Base-by-base conservation (phyloP, 768 basidiomycete species). In the Lactifluus volemus region DNA sequence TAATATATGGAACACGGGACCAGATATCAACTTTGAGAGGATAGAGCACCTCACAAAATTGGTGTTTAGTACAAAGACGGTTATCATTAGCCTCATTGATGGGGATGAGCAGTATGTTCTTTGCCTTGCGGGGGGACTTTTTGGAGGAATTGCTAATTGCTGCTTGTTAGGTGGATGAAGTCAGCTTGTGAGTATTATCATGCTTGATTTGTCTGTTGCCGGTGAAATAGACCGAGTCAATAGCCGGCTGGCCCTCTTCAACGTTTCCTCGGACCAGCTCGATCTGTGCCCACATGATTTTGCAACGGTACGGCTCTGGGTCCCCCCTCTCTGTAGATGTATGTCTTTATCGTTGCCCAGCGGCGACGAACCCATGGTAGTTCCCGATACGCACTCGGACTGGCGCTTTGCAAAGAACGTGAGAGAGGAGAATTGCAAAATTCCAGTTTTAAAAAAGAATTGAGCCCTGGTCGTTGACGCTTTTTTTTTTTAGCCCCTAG, bases 21-120 rank as follows among this genome's bases (percentile, higher is more conserved):
- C 85, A 9, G 95, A 98, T 70, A 77, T 83, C 63, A 95, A 96
- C 70, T 97, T 98, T 69, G 94, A 97, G 72, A 83, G 95, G 17
- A 95, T 97, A 65, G 90, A 86, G 15, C 92, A 96, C 71, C 81
- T 98, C 30, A 89, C 89, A 44, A 95, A 95, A 74, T 76, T 97
- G 44, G 95, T 98, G 7, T 98, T 98, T 73, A 88, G 81, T 68
- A 89, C 93, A 2, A 90, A 89, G 70, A 85, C 88, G 14, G 93
- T 95, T 2, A 71, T 84, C 25, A 89, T 98, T 21, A 83, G 87
- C 8, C 74, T 96, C 41, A 79, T 93, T n/a, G 93, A 96, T 69
- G 84, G 84, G 12, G 83, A 85, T 47, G 87, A 89, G 61, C 88
- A 92, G 88, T 90, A 73, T 73, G 87, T 70, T 25, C 41, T 29